Percentiles rank a stretch among this genome's conserved stretches.
phyloP scores from a whole-genome alignment of 441 rosid genomes.

The Euphorbia schlechtendalii region DNA sequence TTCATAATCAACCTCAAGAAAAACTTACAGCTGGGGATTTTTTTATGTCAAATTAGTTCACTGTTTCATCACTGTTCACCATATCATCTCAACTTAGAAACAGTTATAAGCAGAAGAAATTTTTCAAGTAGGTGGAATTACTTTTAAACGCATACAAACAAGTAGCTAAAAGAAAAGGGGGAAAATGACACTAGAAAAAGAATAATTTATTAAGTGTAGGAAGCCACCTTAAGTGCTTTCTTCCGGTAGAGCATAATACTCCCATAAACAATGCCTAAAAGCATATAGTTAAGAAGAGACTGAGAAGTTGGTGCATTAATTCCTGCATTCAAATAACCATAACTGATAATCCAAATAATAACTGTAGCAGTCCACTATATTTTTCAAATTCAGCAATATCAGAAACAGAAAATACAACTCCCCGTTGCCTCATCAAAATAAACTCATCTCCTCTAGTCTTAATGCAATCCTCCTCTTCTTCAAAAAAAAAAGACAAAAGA shows the following conservation, averaged over 20 bases:
- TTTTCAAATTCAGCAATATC: slow-evolving; percentile 1
- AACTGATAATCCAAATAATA: not conserved
- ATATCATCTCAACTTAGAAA: slow-evolving; percentile 3
- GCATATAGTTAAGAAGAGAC: slow-evolving; percentile 56
- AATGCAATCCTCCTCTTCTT: too few species aligned
- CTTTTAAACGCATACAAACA: too few species aligned
- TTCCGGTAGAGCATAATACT: slow-evolving; percentile 46
- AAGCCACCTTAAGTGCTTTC: slow-evolving; percentile 52
- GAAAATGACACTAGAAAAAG: not conserved
- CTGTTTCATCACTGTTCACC: not conserved
- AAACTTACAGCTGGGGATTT: not conserved
- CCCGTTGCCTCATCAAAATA: too few species aligned
- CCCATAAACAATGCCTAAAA: slow-evolving; percentile 71
- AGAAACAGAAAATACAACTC: too few species aligned
- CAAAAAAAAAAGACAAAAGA: too few species aligned
- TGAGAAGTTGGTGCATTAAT: slow-evolving; percentile 83
- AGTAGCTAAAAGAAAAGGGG: not conserved
- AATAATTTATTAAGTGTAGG: slow-evolving; percentile 3
- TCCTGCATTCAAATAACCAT: slow-evolving; percentile 34
- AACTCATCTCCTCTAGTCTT: too few species aligned
- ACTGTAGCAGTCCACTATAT: not conserved
- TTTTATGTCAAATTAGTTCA: not conserved
- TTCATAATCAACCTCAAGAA: too few species aligned
- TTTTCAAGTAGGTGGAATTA: too few species aligned
- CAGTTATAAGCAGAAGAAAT: not conserved